Base-by-base conservation (phyloP, 306 rosid species). In the Hippophae gyantsensis region DNA sequence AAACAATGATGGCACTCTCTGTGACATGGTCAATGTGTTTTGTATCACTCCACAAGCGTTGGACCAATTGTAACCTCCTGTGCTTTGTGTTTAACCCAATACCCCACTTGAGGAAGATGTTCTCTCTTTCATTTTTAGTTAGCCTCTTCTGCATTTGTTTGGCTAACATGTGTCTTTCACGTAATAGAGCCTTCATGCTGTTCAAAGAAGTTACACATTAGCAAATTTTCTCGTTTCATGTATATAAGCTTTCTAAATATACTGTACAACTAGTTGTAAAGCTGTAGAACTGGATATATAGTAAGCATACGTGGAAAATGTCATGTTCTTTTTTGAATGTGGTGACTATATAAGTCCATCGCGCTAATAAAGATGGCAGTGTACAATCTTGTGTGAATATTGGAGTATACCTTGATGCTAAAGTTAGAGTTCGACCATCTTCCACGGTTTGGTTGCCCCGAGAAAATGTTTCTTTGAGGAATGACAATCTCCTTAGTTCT, bases 131-230 rank as follows among this genome's bases (percentile, higher is more conserved):
- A 38, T 71, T 52, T 51, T 66, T 79, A 7, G 97, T 57, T 11
- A 93, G 72, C 66, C 74, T 70, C 80, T 65, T 88, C 53, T 70
- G 76, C 76, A 88, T 78, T 82, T 89, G 90, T 79, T 65, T 84
- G 86, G 86, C 69, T 65, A 93, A 71, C 90, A 86, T 82, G 51
- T 80, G 93, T 75, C 97, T 80, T 83, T 93, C 99, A 56, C 77
- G 77, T 53, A 69, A 70, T 44, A 88, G 82, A 62, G 75, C 60
- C 66, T 64, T 86, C 78, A 58, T 8, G 74, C 97, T 93, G 77
- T 63, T 74, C 56, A 60, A 72, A 23, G 46, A 10, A 42, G 52
- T 11, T 43, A 52, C 25, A 66, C 13, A 18, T 18, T 18, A 18
- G 23, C 23, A 18, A 18, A 18, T 18, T 18, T 18, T 18, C 23